Percentiles rank a stretch among this genome's conserved stretches.
Conservation (phyloP, 2,329 filamentous ascomycete genomes). For the Sporothrix pallida region DNA sequence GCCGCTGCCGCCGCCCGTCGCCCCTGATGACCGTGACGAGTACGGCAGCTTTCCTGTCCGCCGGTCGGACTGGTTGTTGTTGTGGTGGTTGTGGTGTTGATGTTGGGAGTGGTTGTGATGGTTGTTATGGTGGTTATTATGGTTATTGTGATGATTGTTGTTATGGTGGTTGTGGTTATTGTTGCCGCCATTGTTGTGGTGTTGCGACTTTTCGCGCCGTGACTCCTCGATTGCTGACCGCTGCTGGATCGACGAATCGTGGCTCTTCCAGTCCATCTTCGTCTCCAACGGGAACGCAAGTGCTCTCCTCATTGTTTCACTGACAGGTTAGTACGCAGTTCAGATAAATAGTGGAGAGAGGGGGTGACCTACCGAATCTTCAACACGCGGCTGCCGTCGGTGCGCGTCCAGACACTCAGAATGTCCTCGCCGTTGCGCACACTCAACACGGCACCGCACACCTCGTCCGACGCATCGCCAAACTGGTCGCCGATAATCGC, state of each 20-base stretch:
- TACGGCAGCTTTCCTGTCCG: conserved; percentile 33
- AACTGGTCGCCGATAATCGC: conserved; percentile 95
- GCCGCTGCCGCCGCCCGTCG: not conserved
- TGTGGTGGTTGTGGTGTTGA: conserved; percentile 30
- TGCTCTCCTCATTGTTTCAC: conserved; percentile 91
- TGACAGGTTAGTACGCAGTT: conserved; percentile 46
- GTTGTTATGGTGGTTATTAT: conserved; percentile 20
- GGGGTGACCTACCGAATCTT: conserved; percentile 79
- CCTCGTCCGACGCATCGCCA: conserved; percentile 86
- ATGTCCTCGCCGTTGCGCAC: conserved; percentile 96
- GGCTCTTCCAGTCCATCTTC: conserved; percentile 91
- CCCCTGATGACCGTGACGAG: not conserved
- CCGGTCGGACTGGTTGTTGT: conserved; percentile 32
- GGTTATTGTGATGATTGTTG: conserved; percentile 30
- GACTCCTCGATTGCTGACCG: conserved; percentile 88
- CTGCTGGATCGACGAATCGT: conserved; percentile 94
- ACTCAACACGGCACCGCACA: conserved; percentile 93
- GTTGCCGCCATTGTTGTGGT: conserved; percentile 46
- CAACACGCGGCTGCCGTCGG: conserved; percentile 88
- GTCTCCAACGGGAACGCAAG: conserved; percentile 87
- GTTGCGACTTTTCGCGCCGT: conserved; percentile 78
- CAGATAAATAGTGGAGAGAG: conserved; percentile 24
- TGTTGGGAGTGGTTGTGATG: conserved; percentile 29
- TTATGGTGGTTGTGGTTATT: conserved; percentile 41
- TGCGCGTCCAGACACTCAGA: conserved; percentile 95